Evolutionary conservation across 2,329 filamentous ascomycete species (phyloP).

Genomic region (Hypoxylon sp.): DNA sequence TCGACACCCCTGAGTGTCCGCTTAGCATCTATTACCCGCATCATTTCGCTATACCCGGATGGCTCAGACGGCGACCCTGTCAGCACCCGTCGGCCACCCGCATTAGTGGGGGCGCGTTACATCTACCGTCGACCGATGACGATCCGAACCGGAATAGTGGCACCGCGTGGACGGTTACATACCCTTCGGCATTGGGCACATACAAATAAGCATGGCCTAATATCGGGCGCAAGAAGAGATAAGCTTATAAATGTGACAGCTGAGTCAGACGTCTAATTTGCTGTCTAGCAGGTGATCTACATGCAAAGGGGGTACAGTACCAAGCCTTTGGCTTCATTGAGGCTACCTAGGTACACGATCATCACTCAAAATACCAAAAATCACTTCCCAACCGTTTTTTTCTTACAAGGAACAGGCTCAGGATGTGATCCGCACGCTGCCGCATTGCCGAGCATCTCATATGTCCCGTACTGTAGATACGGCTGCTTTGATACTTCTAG

Average conservation of each 20-base stretch:
- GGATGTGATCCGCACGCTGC: neutral
- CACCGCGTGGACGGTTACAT: neutral
- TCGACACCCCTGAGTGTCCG: neutral
- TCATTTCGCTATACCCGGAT: neutral
- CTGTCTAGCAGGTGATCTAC: neutral
- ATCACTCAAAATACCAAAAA: neutral
- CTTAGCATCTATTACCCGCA: neutral
- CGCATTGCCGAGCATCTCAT: neutral
- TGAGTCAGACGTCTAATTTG: constrained; percentile 1
- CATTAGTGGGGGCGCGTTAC: neutral
- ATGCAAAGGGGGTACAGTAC: neutral
- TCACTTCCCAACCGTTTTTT: neutral
- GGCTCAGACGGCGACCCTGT: neutral
- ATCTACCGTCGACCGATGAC: neutral
- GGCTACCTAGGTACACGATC: neutral
- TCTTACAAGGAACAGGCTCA: neutral
- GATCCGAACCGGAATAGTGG: neutral
- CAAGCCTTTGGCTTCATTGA: neutral
- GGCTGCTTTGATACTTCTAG: neutral
- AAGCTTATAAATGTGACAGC: neutral
- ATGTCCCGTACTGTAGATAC: neutral
- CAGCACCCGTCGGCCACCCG: neutral
- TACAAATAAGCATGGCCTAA: neutral
- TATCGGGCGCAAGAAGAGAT: neutral
- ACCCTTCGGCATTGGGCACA: neutral